A percentile compares a stretch with the other conserved stretches of the same genome.
Evolutionary conservation across 768 basidiomycete species (phyloP).

Genomic region (Gelatoporia subvermispora): DNA sequence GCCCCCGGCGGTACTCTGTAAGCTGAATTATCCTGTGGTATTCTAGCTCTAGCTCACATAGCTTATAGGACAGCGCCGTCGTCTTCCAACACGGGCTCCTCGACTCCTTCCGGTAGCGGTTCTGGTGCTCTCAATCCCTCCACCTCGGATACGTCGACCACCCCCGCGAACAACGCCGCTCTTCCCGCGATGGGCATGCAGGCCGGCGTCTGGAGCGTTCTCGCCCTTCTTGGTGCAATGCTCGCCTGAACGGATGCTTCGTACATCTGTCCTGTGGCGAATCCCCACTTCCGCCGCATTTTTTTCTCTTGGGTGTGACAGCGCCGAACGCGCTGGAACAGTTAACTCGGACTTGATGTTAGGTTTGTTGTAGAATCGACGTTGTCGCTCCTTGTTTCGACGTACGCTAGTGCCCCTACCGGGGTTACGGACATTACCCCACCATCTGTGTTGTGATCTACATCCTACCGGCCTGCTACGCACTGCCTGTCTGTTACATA

Average conservation of each 20-base stretch:
- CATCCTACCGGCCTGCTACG: too few relatives aligned
- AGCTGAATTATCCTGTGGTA: neutral
- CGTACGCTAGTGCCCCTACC: too few relatives aligned
- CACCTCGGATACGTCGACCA: conserved; percentile 16
- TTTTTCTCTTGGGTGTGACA: too few relatives aligned
- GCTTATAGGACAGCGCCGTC: neutral
- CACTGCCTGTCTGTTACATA: too few relatives aligned
- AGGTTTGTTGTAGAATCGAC: too few relatives aligned
- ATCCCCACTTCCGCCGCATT: too few relatives aligned
- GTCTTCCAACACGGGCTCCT: neutral
- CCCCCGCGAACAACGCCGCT: conserved; percentile 27
- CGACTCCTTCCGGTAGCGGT: conserved; percentile 10
- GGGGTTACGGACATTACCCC: too few relatives aligned
- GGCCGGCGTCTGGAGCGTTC: conserved; percentile 28
- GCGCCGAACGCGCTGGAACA: too few relatives aligned
- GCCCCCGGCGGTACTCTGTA: conserved; percentile 6
- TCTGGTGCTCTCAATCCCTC: conserved; percentile 15
- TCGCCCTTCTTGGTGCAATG: conserved; percentile 33
- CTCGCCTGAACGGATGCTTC: conserved; percentile 22
- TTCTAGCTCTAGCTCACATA: neutral
- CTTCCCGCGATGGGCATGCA: conserved; percentile 22
- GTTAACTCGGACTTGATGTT: too few relatives aligned
- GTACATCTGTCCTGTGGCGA: neutral
- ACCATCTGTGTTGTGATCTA: too few relatives aligned
- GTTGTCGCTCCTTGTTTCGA: too few relatives aligned